phyloP scores from a whole-genome alignment of 2,329 filamentous ascomycete species.

The Exophiala phaeomuriformis region DNA sequence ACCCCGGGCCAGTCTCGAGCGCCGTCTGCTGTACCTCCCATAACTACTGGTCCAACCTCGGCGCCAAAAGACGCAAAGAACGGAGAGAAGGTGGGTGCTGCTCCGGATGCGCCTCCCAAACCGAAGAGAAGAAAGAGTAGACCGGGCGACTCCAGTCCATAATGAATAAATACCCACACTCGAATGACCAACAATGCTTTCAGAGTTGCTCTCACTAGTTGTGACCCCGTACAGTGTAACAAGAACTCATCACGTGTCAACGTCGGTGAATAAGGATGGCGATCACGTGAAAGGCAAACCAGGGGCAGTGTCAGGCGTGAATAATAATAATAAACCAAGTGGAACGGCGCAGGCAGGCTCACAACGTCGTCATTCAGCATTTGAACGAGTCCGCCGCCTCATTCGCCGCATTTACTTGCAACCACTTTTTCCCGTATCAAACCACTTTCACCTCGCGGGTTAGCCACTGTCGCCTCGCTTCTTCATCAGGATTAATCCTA shows the following conservation, averaged over 20 bases:
- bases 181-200: too few relatives aligned
- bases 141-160: conserved; percentile 12
- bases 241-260: too few relatives aligned
- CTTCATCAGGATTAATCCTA: neutral
- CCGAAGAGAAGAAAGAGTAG: conserved; percentile 20
- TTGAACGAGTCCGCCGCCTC: neutral
- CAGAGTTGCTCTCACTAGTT: too few relatives aligned
- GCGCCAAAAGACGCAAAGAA: neutral
- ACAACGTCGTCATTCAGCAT: conserved; percentile 1
- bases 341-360: neutral
- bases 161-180: neutral
- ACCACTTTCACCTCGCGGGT: neutral
- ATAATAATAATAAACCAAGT: neutral
- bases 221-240: too few relatives aligned
- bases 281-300: neutral
- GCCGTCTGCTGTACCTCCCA: conserved; percentile 9
- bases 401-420: conserved; percentile 8
- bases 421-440: neutral
- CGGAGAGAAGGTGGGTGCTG: conserved; percentile 2
- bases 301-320: neutral
- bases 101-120: conserved; percentile 10
- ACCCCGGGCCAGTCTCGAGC: conserved; percentile 17
- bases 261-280: too few relatives aligned
- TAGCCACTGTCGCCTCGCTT: neutral
- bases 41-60: neutral